Evolutionary conservation across 257 asterid genomes (phyloP), one percentile per base, ranked within the genome.

Genomic region (Penstemon davidsonii): DNA sequence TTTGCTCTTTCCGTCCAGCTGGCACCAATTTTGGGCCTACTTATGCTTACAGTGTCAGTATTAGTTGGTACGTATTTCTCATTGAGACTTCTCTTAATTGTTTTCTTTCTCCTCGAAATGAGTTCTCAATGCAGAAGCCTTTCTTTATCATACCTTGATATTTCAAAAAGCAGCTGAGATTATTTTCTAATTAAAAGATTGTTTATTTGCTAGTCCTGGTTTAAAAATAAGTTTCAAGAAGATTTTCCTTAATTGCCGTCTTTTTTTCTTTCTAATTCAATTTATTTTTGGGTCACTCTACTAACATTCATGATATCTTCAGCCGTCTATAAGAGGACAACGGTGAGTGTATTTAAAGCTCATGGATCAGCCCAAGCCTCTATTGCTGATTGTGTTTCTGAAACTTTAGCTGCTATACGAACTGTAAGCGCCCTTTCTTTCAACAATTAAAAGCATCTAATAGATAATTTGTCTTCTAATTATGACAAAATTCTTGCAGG

Each of bases 271-370:
- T 11, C 19, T 56, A 59, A 36, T 33, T 9, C 72, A 55, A 62
- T 13, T 44, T 55, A 60, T 45, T 66, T 66, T 51, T 68, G 55
- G 25, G 60, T 70, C 53, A 56, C 45, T 72, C 61, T 37, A n/a
- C 74, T 75, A 68, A 81, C 69, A 73, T 57, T 11, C 42, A 42
- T 62, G 53, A 47, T 12, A 44, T 75, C 75, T 73, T 78, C 76
- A 93, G 99, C 97, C 71, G 74, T 90, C 67, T 93, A 90, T 79
- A 90, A 88, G 81, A 85, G 99, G 81, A 81, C 97, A 64, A 93
- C 99, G 38, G 95, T 87, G 77, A 87, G 66, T 65, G 95, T 90
- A 62, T 93, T 88, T 80, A 91, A 88, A 84, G 89, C 96, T 76
- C 96, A 93, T 85, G 99, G 97, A 67, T 70, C 89, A 60, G 95